These are phyloP conservation scores for Thelephora ganbajun DNA, from an alignment of 768 basidiomycete genomes.

Conservation along the genomic window DNA sequence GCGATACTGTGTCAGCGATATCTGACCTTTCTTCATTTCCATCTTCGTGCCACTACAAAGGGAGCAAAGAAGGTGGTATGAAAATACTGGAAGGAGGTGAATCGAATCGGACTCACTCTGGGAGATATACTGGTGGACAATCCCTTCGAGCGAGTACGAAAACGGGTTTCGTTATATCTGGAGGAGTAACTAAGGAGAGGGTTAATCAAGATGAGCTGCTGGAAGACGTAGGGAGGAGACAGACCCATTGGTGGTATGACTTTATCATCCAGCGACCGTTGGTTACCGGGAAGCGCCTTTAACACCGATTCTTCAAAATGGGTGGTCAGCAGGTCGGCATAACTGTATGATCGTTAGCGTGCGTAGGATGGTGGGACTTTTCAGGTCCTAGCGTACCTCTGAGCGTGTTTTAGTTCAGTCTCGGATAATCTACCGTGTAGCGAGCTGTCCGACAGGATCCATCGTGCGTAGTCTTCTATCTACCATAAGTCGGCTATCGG, in stretches of 20 bases:
- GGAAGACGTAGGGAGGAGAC: conserved; percentile 12
- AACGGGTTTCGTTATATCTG: conserved; percentile 64
- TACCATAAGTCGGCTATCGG: conserved; percentile 17
- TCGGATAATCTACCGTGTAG: conserved; percentile 70
- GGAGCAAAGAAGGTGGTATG: neutral
- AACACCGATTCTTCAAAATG: conserved; percentile 75
- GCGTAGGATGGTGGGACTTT: neutral
- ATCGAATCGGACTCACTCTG: conserved; percentile 36
- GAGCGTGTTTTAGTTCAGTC: conserved; percentile 72
- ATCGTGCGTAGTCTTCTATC: conserved; percentile 83
- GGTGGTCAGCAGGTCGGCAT: conserved; percentile 59
- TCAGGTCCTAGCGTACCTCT: conserved; percentile 32
- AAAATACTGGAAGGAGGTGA: neutral
- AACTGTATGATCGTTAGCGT: conserved; percentile 27
- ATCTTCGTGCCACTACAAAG: conserved; percentile 49
- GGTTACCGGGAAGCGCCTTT: conserved; percentile 65
- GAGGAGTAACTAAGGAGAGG: conserved; percentile 46
- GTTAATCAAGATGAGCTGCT: conserved; percentile 5
- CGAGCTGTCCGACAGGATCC: conserved; percentile 55
- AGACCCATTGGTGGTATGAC: conserved; percentile 65
- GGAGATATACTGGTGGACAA: conserved; percentile 54
- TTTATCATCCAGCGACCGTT: conserved; percentile 66
- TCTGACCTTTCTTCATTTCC: conserved; percentile 69
- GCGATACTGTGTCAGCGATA: conserved; percentile 65
- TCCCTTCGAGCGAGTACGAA: conserved; percentile 66